Base-by-base conservation (phyloP, 495 filamentous ascomycete species). In the Neurospora sp. region DNA sequence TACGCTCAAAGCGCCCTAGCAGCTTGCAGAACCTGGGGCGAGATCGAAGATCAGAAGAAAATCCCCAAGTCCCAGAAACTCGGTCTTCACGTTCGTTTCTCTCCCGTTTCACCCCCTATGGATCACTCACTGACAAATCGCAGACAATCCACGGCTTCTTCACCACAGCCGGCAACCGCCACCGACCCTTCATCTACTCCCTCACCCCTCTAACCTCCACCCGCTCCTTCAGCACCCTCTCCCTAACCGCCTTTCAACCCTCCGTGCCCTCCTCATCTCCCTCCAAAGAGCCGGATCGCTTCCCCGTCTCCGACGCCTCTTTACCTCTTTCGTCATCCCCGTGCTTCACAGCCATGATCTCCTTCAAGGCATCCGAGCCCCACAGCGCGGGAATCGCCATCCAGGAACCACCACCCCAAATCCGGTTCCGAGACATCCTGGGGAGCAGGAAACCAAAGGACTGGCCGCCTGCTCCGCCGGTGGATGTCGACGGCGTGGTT, bases 61-160 rank as follows among this genome's bases (percentile, higher is more conserved):
- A 48, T 44, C 2, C 75, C 72, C 69, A 20, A 37, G 73, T 72
- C 40, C 0, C 73, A 77, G 46, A 78, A 76, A 40, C 84, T 89
- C 31, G 82, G 89, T 31, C 83, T 92, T 70, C 88, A 92, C 82
- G 89, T 91, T 85, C 75, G 89, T 73, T 12, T 16, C 12, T 4
- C 5, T 35, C 0, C 35, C 35, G 4, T n/a, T n/a, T n/a, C n/a
- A n/a, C n/a, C n/a, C n/a, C n/a, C n/a, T n/a, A n/a, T n/a, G n/a
- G n/a, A n/a, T n/a, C n/a, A n/a, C n/a, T n/a, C n/a, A n/a, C n/a
- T n/a, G n/a, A n/a, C n/a, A n/a, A n/a, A n/a, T n/a, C n/a, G n/a
- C n/a, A n/a, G 91, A 87, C 89, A 70, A 88, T 92, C 72, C 87
- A 90, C 37, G 91, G 91, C 5, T 89, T 84, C 80, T 93, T 93